A percentile compares a stretch with the other conserved stretches of the same genome.
These are phyloP conservation scores for Talaromyces ruber DNA, from an alignment of 495 filamentous ascomycete genomes.

Conservation along the genomic window DNA sequence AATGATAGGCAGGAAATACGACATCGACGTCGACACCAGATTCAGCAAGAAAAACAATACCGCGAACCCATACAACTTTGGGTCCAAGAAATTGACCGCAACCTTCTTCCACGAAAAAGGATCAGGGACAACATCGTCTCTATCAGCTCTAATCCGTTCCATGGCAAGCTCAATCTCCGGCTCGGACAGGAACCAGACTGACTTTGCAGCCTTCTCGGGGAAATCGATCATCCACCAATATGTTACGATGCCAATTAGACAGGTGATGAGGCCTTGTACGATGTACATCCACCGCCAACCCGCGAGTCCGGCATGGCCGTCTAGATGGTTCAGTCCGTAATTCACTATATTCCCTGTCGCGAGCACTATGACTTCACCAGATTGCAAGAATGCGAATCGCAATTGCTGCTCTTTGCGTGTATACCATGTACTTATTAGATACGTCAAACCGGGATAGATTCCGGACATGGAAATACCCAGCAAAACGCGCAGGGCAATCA, in stretches of 20 bases:
- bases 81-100: constrained; percentile 51
- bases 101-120: constrained; percentile 52
- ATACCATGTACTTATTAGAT: constrained; percentile 69
- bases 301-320: constrained; percentile 49
- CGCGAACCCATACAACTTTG: constrained; percentile 67
- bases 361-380: constrained; percentile 56
- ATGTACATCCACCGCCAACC: constrained; percentile 78
- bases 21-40: constrained; percentile 57
- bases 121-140: constrained; percentile 56
- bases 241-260: constrained; percentile 55
- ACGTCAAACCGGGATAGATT: constrained; percentile 63
- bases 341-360: constrained; percentile 68
- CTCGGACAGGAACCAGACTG: constrained; percentile 54
- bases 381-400: constrained; percentile 66
- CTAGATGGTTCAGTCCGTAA: constrained; percentile 57
- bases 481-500: constrained; percentile 64
- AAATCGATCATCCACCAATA: constrained; percentile 81
- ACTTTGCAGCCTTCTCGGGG: constrained; percentile 54
- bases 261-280: constrained; percentile 59
- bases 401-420: constrained; percentile 64
- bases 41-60: constrained; percentile 68
- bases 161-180: constrained; percentile 49
- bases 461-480: constrained; percentile 61
- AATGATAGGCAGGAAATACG: constrained; percentile 67
- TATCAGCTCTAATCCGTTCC: constrained; percentile 51